Conservation (phyloP, 1,284 basidiomycete genomes). For the Tilletia setariae region DNA sequence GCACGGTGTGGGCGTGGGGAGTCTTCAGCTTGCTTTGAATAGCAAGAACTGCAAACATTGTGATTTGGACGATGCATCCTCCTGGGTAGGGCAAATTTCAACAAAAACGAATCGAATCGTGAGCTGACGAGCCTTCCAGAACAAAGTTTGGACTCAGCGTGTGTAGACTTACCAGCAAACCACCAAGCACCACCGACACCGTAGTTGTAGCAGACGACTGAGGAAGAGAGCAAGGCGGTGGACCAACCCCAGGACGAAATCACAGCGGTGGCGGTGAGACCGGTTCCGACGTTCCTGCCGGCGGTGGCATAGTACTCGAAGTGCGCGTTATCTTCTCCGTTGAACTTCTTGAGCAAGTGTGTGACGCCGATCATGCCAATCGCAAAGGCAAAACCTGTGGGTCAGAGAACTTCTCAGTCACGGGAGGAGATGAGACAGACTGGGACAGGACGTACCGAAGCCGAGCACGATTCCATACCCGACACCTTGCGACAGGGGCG, state of each 20-base stretch:
- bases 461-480: constrained; percentile 37
- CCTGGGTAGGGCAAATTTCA: background rate
- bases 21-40: constrained; percentile 23
- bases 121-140: no score
- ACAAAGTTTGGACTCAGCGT: no score
- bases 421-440: background rate
- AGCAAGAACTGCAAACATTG: constrained; percentile 26
- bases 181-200: constrained; percentile 37
- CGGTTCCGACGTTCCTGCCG: constrained; percentile 38
- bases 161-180: constrained; percentile 17
- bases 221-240: constrained; percentile 39
- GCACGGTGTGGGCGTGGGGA: constrained; percentile 45
- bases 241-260: constrained; percentile 47
- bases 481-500: constrained; percentile 43
- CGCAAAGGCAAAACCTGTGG: constrained; percentile 23
- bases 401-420: constrained; percentile 12
- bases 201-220: constrained; percentile 44
- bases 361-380: constrained; percentile 23
- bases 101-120: constrained; percentile 15
- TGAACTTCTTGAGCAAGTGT: constrained; percentile 23
- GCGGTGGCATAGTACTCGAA: constrained; percentile 30
- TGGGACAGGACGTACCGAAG: constrained; percentile 13
- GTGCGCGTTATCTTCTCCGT: constrained; percentile 24
- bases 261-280: constrained; percentile 44
- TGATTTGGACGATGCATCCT: constrained; percentile 23